Evolutionary conservation across 495 filamentous ascomycete genomes (phyloP), one percentile per base, ranked within the genome.

Genomic region (Penicillium lagena): DNA sequence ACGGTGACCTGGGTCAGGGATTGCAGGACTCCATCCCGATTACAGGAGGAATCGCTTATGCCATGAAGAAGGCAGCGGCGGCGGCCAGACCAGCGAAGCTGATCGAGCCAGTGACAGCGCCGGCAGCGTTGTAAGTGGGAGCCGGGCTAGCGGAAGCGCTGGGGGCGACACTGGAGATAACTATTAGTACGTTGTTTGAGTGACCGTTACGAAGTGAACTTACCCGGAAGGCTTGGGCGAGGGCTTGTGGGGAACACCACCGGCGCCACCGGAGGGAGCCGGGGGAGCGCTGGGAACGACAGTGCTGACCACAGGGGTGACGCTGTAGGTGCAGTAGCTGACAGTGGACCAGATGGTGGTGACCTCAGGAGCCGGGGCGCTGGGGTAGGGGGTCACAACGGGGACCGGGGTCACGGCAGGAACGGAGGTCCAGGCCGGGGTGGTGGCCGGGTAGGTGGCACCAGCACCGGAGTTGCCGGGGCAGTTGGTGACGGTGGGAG

Each of bases 401-500:
- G 51, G 40, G 35, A 37, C 42, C 35, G 28, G 29, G 47, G 40
- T 13, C 43, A 45, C 37, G 30, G 47, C 22, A 22, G 22, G 22
- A 4, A 22, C 40, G 50, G 56, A 45, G 15, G 55, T 45, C 17
- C 49, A 38, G 31, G 32, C 32, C 32, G 32, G 43, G 31, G 39
- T 29, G 40, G 46, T 46, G 35, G 28, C 40, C 15, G 15, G 15
- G 15, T 1, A 1, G 22, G 22, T 22, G 22, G 22, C 22, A 22
- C 45, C 51, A 49, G 49, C 48, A 43, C 47, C 51, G 37, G 54
- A 28, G 45, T 13, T n/a, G 54, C 58, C 73, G 49, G 73, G 75
- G 70, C 77, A 83, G 71, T 79, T 60, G 46, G 76, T 81, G 49
- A 84, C 76, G 35, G 66, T 70, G 29, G 80, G 61, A 46, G 67